These are phyloP conservation scores for Pseudopyrenochaeta lycopersici DNA, from an alignment of 2,329 filamentous ascomycete species.

Conservation along the genomic window DNA sequence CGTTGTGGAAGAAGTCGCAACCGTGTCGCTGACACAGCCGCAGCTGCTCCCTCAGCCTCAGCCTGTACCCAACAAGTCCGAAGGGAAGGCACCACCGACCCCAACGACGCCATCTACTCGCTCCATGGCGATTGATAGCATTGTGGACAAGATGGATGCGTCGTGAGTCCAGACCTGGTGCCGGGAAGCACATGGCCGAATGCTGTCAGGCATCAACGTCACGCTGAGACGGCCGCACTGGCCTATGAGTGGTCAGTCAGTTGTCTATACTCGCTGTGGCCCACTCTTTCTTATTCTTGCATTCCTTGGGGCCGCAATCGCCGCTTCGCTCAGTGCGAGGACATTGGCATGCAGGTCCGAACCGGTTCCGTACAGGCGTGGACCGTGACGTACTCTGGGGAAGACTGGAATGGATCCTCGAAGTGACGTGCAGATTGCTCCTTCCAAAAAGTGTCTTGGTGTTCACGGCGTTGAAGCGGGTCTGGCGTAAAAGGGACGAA, in stretches of 20 bases:
- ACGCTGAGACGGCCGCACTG: not conserved
- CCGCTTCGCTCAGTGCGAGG: conserved; percentile 5
- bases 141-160: conserved; percentile 49
- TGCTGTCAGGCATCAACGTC: not conserved
- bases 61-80: conserved; percentile 27
- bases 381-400: not conserved
- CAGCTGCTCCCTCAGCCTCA: conserved; percentile 18
- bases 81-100: conserved; percentile 45
- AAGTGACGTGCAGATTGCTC: conserved; percentile 4
- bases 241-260: conserved; percentile 9
- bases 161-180: conserved; percentile 27
- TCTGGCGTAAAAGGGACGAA: conserved; percentile 1
- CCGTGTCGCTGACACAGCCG: conserved; percentile 21
- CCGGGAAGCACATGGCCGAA: conserved; percentile 7
- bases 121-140: conserved; percentile 51
- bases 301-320: conserved; percentile 1
- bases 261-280: conserved; percentile 5
- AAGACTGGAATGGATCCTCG: not conserved
- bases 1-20: conserved; percentile 30
- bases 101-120: conserved; percentile 48
- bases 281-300: conserved; percentile 2
- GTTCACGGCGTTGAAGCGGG: conserved; percentile 18
- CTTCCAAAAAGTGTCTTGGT: conserved; percentile 19
- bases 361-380: not conserved
- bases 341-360: conserved; percentile 1